Evolutionary conservation across 2,329 filamentous ascomycete genomes (phyloP), one percentile per base, ranked within the genome.

Genomic region (Zasmidium citrigriseum): DNA sequence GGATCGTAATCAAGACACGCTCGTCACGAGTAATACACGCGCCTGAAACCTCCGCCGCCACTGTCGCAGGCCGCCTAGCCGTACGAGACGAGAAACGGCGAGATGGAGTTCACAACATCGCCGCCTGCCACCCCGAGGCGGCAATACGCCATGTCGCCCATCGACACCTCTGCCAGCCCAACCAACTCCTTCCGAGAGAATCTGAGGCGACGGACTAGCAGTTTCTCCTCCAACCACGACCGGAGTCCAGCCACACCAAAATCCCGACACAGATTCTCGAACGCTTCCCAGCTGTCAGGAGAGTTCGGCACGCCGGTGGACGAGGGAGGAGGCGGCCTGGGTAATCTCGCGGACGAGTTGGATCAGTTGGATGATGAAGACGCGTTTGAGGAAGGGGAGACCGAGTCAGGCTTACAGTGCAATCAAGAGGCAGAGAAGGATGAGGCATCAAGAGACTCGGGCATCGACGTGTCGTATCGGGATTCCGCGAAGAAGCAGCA

Each of bases 341-440:
- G 90, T 27, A 93, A 91, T 66, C 75, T 95, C 50, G 90, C 90
- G 1, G 90, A 93, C 73, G 90, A 95, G 74, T 78, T 95, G 49
- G 90, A 93, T 73, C 90, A 95, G 74, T 78, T 95, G 49, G 68
- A 68, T 48, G 68, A 72, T 47, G 70, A 72, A 7, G 68, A 68
- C 27, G 68, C 67, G 1, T 63, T 68, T 46, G 67, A 67, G 21
- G 68, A 70, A 48, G 68, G 67, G 29, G 59, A 55, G 55, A 67
- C 64, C 11, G 62, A 68, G 45, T 63, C 59, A 11, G 56, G 48
- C 16, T 21, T 60, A 16, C 57, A 67, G 27, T 56, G 51, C 24
- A 61, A 56, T 20, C 57, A 66, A 46, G 59, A 60, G 23, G 48
- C 64, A 58, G 61, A 63, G 27, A 48, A 51, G 49, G 61, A 60